Percentiles rank a stretch among this genome's conserved stretches.
Conservation (phyloP, 2,329 filamentous ascomycete genomes). For the Alternaria ethzedia region DNA sequence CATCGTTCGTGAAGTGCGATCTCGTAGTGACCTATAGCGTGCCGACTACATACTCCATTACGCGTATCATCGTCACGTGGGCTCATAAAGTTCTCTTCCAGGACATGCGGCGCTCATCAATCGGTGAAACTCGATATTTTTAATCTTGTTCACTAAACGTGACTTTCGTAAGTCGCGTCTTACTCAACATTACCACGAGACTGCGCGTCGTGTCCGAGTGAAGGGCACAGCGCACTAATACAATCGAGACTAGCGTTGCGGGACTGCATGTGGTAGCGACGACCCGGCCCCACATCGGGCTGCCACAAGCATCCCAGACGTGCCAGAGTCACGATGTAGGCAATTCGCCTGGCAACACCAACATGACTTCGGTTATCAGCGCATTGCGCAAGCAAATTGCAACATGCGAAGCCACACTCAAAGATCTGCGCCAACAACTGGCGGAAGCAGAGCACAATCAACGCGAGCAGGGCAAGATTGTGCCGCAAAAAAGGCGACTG, state of each 20-base stretch:
- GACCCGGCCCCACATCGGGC: conserved; percentile 9
- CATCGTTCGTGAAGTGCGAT: not conserved
- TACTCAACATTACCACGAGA: not conserved
- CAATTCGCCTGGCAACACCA: conserved; percentile 4
- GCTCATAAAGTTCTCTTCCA: not conserved
- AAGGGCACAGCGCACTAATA: not conserved
- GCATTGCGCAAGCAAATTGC: conserved; percentile 52
- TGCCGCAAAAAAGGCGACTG: conserved; percentile 25
- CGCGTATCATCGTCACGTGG: not conserved
- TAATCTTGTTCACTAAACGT: not conserved
- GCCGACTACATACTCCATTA: not conserved
- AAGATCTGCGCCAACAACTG: conserved; percentile 50
- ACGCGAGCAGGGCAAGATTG: conserved; percentile 27
- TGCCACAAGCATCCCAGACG: conserved; percentile 2
- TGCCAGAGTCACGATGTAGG: conserved; percentile 5
- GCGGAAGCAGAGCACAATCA: conserved; percentile 51
- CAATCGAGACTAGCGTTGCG: not conserved
- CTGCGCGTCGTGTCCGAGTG: not conserved
- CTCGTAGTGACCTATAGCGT: not conserved
- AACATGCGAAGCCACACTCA: conserved; percentile 51
- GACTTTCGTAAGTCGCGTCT: not conserved
- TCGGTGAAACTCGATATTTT: not conserved
- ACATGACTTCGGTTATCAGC: conserved; percentile 36
- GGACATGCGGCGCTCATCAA: not conserved
- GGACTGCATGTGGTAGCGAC: not conserved